Evolutionary conservation across 345 rosid species (phyloP).

Genomic region (Pseudoturritis turrita): DNA sequence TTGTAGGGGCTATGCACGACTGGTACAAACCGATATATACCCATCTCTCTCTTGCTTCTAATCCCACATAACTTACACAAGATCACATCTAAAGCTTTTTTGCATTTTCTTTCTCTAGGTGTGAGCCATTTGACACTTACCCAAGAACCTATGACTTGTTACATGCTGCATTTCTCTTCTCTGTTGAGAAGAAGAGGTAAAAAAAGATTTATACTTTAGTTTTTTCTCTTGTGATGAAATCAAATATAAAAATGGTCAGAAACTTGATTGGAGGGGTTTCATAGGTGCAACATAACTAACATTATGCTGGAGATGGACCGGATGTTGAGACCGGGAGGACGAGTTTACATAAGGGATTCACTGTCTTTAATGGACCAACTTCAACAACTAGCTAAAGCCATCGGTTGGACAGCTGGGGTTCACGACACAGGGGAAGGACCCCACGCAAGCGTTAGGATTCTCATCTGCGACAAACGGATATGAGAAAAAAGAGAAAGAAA

Average conservation of each 20-base stretch:
- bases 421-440: slow-evolving; percentile 59
- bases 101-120: slow-evolving; percentile 32
- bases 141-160: slow-evolving; percentile 64
- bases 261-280: not conserved
- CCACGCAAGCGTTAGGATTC: slow-evolving; percentile 55
- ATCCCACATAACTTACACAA: not conserved
- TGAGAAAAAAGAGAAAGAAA: not conserved
- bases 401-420: slow-evolving; percentile 46
- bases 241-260: not conserved
- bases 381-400: slow-evolving; percentile 40
- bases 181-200: slow-evolving; percentile 54
- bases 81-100: slow-evolving; percentile 7
- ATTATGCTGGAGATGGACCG: slow-evolving; percentile 67
- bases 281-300: slow-evolving; percentile 47
- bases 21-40: slow-evolving; percentile 36
- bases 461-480: slow-evolving; percentile 51
- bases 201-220: not conserved
- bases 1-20: slow-evolving; percentile 63
- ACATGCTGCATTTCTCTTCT: slow-evolving; percentile 61
- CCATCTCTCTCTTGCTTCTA: not conserved
- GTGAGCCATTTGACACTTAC: slow-evolving; percentile 63
- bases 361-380: slow-evolving; percentile 47
- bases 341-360: slow-evolving; percentile 49
- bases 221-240: not conserved
- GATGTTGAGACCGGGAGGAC: slow-evolving; percentile 54